Percentiles rank a stretch among this genome's conserved stretches.
Conservation (phyloP, 2,329 filamentous ascomycete species). For the Thermomyces lanuginosus region DNA sequence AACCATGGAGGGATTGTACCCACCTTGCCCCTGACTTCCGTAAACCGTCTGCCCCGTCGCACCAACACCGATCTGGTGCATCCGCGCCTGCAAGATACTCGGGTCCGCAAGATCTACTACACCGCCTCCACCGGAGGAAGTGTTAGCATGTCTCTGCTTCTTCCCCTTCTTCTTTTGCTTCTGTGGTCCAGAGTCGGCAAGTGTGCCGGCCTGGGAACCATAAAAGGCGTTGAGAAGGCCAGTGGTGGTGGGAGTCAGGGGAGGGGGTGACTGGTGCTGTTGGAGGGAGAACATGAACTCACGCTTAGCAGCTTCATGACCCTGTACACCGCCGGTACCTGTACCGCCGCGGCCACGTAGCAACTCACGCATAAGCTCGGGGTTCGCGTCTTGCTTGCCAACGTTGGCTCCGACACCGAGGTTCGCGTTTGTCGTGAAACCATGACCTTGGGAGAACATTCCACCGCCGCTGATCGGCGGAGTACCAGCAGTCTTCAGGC, state of each 20-base stretch:
- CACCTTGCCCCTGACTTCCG: constrained; percentile 76
- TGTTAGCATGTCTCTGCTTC: constrained; percentile 99
- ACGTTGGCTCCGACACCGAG: constrained; percentile 46
- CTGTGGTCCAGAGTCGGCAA: constrained; percentile 72
- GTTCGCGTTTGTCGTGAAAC: constrained; percentile 50
- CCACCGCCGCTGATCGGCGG: constrained; percentile 63
- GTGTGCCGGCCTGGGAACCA: constrained; percentile 67
- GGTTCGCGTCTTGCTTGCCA: constrained; percentile 54
- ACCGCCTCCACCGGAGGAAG: constrained; percentile 99
- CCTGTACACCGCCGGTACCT: constrained; percentile 48
- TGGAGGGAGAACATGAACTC: constrained; percentile 94
- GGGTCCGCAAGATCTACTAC: constrained; percentile 99
- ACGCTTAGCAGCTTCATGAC: constrained; percentile 85
- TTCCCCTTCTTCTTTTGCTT: constrained; percentile 99
- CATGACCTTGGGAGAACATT: constrained; percentile 82
- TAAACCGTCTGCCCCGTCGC: constrained; percentile 72
- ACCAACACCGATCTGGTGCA: constrained; percentile 75
- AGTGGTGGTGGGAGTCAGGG: constrained; percentile 81
- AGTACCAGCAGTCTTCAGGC: constrained; percentile 85
- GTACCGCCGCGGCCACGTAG: constrained; percentile 50
- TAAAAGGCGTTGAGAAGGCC: constrained; percentile 85
- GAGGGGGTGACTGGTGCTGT: constrained; percentile 73
- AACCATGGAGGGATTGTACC: constrained; percentile 74
- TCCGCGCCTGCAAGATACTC: constrained; percentile 95
- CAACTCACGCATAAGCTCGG: constrained; percentile 67